Conservation (phyloP, 139 green algal genomes). For the Chlorella sp. region DNA sequence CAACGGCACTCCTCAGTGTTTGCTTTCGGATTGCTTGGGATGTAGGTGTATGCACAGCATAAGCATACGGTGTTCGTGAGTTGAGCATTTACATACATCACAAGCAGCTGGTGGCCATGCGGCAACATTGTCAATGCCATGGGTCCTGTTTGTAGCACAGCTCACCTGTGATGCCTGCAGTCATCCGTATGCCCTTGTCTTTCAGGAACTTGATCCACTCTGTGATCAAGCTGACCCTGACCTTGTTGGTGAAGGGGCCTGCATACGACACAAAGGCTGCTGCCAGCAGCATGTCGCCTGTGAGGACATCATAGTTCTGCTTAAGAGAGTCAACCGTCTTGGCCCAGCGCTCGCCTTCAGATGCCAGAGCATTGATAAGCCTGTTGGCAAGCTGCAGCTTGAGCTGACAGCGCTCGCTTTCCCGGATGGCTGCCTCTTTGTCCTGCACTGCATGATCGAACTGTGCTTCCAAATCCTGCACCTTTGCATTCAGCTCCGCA, state of each 20-base stretch:
- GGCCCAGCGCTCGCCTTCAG: conserved; percentile 72
- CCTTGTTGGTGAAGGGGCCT: conserved; percentile 70
- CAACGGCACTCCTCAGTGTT: too few species aligned
- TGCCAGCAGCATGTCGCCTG: conserved; percentile 73
- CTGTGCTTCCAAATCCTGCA: conserved; percentile 69
- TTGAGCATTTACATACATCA: too few species aligned
- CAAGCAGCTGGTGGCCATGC: too few species aligned
- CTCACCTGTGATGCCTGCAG: conserved; percentile 64
- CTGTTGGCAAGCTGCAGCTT: conserved; percentile 80
- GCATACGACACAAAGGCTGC: conserved; percentile 68
- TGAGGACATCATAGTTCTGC: conserved; percentile 62
- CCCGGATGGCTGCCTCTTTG: conserved; percentile 71
- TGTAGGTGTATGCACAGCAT: too few species aligned
- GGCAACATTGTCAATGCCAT: too few species aligned
- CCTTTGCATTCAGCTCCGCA: conserved; percentile 65
- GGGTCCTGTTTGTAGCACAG: too few species aligned
- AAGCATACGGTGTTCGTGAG: too few species aligned
- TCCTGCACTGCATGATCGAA: conserved; percentile 69
- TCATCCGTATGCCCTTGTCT: conserved; percentile 81
- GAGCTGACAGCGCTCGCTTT: conserved; percentile 59
- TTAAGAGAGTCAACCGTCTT: conserved; percentile 65
- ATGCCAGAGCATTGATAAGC: conserved; percentile 75
- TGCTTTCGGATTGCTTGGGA: too few species aligned
- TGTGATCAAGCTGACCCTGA: conserved; percentile 54
- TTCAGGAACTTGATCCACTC: conserved; percentile 72